Base-by-base conservation (phyloP, 495 filamentous ascomycete genomes). In the Podospora sp. region DNA sequence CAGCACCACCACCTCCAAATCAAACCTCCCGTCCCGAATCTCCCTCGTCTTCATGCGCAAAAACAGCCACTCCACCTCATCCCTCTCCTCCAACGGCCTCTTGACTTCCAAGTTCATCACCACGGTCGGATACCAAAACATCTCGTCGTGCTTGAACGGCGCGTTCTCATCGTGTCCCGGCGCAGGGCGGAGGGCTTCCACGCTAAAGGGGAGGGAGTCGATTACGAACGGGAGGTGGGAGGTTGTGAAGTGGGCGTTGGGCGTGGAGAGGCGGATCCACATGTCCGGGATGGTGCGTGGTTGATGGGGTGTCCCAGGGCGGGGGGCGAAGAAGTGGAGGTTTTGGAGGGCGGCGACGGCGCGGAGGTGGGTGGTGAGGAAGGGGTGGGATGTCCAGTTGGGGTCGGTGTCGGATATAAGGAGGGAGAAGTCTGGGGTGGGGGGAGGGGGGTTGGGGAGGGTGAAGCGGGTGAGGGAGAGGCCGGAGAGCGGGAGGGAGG, bases 111-210 rank as follows among this genome's bases (percentile, higher is more conserved):
- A 66, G 67, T 87, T 88, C 75, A 92, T 76, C 22, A 89, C 81
- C 18, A 95, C 77, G 2, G 91, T 96, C 0, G 91, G 92, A 78
- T 93, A 94, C 92, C 92, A 94, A 71, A 80, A 84, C 35, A 57
- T 40, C 0, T 51, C 51, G 29, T 66, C 63, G 1, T 51, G 52
- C 18, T 36, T 25, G 24, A 72, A 75, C 7, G 67, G 59, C n/a
- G 61, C 27, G 51, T 9, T 24, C 18, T 9, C 16, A 18, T 29
- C 56, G 0, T 60, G 62, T 20, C 27, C 62, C 50, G 57, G 51
- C 12, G 61, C 16, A 7, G 75, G 73, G 6, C 73, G 62, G 29
- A 72, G 69, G 20, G 66, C 64, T 56, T 77, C 73, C 12, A 77
- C 67, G 21, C 73, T 55, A 57, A 71, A 76, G 29, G 81, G 81